Evolutionary conservation across 768 basidiomycete genomes (phyloP), one percentile per base, ranked within the genome.

Genomic region (Kwoniella bestiolae): DNA sequence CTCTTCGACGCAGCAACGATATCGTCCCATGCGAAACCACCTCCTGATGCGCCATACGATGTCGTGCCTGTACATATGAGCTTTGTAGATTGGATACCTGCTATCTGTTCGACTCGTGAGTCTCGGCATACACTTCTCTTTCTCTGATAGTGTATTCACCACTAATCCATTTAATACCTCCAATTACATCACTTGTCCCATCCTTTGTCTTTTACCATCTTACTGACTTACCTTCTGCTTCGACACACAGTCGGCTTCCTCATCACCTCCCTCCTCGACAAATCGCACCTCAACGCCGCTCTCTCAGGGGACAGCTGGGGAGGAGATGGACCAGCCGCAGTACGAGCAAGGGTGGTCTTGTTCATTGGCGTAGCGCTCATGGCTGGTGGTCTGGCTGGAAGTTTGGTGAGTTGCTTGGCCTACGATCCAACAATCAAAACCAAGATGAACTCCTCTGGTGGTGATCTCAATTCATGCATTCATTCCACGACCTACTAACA

Each of bases 31-130:
- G 91, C 92, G 0, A 87, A 86, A 59, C 83, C 91, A 1, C 90
- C 91, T 3, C 86, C 86, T 68, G 89, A 87, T 41, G 85, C 88
- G 3, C 89, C 90, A 2, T 85, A 89, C 71, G 84, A 87, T 56
- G 86, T 87, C 0, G 84, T 87, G 1, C 89, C 89, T 8, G 87
- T 90, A 12, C 92, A 92, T 75, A 91, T 99, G 79, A 83, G 86
- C 12, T 96, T 97, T 79, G 88, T 92, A 60, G 96, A 98, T 84
- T 99, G 96, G 96, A 84, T 96, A n/a, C 93, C 95, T 0, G 95
- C 94, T 23, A 87, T 98, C 72, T 93, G 90, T 82, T 92, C 92
- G 6, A 86, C 96, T 31, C 82, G 81, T 82, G 45, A 56, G 81
- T 80, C 29, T 16, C 2, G 50, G 26, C 29, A 28, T 34, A n/a